These are phyloP conservation scores for Penicillium sp. DNA, from an alignment of 2,329 filamentous ascomycete species.

Conservation along the genomic window DNA sequence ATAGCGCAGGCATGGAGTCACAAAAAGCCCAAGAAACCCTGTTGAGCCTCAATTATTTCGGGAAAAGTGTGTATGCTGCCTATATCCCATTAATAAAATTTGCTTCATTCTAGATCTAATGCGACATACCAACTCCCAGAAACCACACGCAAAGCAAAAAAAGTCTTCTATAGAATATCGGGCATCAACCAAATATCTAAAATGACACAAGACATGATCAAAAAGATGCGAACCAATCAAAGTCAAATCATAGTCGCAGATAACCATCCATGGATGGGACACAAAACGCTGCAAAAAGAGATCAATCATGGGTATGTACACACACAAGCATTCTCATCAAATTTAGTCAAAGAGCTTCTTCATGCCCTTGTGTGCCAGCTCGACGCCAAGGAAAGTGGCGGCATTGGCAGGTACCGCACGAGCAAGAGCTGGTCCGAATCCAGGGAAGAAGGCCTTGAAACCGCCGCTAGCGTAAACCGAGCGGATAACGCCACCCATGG, in stretches of 20 bases:
- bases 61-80: neutral
- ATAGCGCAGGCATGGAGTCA: neutral
- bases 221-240: slow-evolving; percentile 2
- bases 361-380: slow-evolving; percentile 52
- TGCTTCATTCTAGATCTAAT: neutral
- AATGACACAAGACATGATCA: neutral
- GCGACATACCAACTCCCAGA: neutral
- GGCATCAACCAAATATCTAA: neutral
- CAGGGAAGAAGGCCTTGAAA: slow-evolving; percentile 91
- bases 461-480: slow-evolving; percentile 83
- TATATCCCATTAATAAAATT: neutral
- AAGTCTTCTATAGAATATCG: slow-evolving; percentile 3
- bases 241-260: slow-evolving; percentile 4
- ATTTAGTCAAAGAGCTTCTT: slow-evolving; percentile 43
- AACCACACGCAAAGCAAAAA: neutral
- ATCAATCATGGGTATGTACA: slow-evolving; percentile 9
- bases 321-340: neutral
- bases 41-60: slow-evolving; percentile 6
- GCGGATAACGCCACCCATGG: slow-evolving; percentile 73
- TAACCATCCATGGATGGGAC: slow-evolving; percentile 18
- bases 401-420: slow-evolving; percentile 95
- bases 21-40: neutral
- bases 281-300: slow-evolving; percentile 15
- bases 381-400: slow-evolving; percentile 71
- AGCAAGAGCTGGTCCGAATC: slow-evolving; percentile 86